These are phyloP conservation scores for Exsudoporus floridanus DNA, from an alignment of 1,284 basidiomycete species.

Conservation along the genomic window DNA sequence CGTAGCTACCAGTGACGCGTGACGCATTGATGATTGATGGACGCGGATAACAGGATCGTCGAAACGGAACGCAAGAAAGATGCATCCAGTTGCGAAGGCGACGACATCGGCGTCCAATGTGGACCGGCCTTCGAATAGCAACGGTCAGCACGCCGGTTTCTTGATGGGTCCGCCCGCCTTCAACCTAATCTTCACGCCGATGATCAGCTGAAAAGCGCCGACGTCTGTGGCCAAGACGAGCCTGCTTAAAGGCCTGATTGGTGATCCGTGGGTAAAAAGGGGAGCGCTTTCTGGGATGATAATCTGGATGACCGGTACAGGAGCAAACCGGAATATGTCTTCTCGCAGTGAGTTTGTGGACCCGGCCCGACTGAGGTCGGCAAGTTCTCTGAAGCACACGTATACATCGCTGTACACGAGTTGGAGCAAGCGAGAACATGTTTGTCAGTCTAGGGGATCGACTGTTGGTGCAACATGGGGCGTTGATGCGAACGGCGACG, in stretches of 20 bases:
- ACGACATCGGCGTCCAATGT: constrained; percentile 52
- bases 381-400: neutral
- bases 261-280: neutral
- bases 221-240: neutral
- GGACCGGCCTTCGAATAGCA: constrained; percentile 56
- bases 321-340: neutral
- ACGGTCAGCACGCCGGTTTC: too few relatives aligned
- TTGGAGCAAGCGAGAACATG: neutral
- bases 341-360: neutral
- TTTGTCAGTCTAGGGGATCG: too few relatives aligned
- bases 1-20: constrained; percentile 2
- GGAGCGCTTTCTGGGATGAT: too few relatives aligned
- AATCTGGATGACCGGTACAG: too few relatives aligned
- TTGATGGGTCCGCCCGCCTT: constrained; percentile 23
- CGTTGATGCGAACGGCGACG: too few relatives aligned
- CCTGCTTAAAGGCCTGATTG: too few relatives aligned
- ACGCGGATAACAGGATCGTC: constrained; percentile 13
- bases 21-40: constrained; percentile 33
- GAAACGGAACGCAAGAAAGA: constrained; percentile 12
- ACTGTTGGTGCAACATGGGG: too few relatives aligned
- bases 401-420: neutral
- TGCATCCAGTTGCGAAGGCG: constrained; percentile 52
- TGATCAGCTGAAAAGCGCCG: constrained; percentile 61
- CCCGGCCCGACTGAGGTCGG: neutral
- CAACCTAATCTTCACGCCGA: constrained; percentile 14